A percentile compares a stretch with the other conserved stretches of the same genome.
phyloP scores from a whole-genome alignment of 2,329 filamentous ascomycete species.

The Sporothrix sp. region DNA sequence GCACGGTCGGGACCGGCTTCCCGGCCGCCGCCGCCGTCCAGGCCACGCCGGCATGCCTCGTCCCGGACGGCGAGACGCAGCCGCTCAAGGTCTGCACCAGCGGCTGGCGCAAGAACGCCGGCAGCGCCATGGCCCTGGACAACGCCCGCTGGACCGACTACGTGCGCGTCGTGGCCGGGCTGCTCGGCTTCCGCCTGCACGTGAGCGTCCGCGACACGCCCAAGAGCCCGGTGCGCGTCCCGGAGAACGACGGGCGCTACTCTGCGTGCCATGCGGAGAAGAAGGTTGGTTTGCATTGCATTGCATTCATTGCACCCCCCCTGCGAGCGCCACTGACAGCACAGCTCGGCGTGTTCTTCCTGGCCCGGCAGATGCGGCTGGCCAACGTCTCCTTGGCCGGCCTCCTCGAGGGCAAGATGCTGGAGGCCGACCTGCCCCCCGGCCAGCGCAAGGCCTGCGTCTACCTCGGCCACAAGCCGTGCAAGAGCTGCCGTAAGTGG shows the following conservation, averaged over 20 bases:
- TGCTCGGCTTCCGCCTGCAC: neutral
- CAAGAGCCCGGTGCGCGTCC: neutral
- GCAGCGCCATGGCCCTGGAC: neutral
- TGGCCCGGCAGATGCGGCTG: constrained; percentile 7
- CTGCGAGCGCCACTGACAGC: neutral
- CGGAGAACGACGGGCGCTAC: constrained; percentile 10
- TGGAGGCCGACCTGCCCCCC: neutral
- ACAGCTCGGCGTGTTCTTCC: constrained; percentile 14
- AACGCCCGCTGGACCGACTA: constrained; percentile 11
- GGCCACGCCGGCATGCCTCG: constrained; percentile 13
- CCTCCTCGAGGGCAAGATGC: constrained; percentile 8
- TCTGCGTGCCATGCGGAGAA: constrained; percentile 16
- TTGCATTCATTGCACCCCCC: neutral
- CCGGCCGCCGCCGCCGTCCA: neutral
- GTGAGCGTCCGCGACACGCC: constrained; percentile 11
- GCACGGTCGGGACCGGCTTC: neutral
- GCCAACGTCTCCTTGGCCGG: neutral
- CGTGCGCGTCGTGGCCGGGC: neutral
- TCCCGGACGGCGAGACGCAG: neutral
- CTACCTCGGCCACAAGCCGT: constrained; percentile 15
- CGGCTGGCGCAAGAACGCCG: constrained; percentile 8
- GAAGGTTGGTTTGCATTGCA: constrained; percentile 7
- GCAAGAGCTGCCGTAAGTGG: constrained; percentile 15
- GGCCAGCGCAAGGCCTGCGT: constrained; percentile 4
- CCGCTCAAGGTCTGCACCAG: constrained; percentile 10